Base-by-base conservation (phyloP, 805 yeast genomes). In the Teunomyces stri region DNA sequence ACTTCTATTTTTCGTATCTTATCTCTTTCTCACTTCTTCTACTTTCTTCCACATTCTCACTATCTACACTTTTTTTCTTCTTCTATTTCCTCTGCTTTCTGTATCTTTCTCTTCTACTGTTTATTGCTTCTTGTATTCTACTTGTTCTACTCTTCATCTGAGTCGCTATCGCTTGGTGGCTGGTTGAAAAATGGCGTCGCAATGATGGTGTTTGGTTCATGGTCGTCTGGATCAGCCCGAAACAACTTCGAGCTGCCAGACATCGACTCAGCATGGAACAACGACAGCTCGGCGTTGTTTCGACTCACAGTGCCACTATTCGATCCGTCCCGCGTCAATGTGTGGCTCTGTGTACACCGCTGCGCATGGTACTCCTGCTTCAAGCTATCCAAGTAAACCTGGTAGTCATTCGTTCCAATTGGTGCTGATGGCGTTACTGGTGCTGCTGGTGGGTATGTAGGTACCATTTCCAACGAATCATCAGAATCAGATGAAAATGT, bases 181-280 rank as follows among this genome's bases (percentile, higher is more conserved):
- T 64, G 64, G 43, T 58, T 59, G 57, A 69, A 70, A 46, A 63
- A 69, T 18, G 74, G 74, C 12, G 68, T 64, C 16, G 74, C 70
- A 15, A 70, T 62, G 6, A 69, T 59, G 4, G 67, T 63, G 35
- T 21, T 46, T 18, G 28, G 28, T 15, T 42, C 33, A 7, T 11
- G n/a, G 18, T 22, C 45, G 38, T 25, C 39, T n/a, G 13, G 15
- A 21, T 16, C 38, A 16, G 21, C 31, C 20, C 30, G 12, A 15
- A 27, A 41, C 43, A 29, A 30, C 36, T 30, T 15, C 35, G 21
- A 34, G 44, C 29, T 28, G 44, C 20, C 25, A 4, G 40, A 37
- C 5, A 20, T 20, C 29, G 40, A 5, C 6, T 37, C 35, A 1
- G 20, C 36, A 11, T 41, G 25, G 28, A 41, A 29, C 12, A 27